Evolutionary conservation across 257 asterid genomes (phyloP).

Genomic region (Fraxinus anomala): DNA sequence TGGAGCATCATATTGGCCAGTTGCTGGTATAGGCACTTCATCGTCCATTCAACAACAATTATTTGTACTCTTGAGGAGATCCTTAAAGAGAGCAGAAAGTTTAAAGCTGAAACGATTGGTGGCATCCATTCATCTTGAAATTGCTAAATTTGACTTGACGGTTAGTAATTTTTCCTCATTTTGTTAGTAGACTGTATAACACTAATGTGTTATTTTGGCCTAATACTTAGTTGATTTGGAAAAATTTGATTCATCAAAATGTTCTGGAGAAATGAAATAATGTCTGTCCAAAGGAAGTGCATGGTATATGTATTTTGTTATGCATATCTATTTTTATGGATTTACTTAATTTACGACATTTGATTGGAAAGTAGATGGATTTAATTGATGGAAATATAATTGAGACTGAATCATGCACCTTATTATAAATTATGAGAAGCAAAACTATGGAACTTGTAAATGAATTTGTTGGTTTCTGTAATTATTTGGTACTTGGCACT

Average conservation of each 20-base stretch:
- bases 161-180: constrained; percentile 46
- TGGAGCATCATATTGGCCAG: constrained; percentile 78
- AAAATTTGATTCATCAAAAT: not conserved
- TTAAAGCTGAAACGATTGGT: constrained; percentile 72
- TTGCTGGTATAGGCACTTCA: constrained; percentile 67
- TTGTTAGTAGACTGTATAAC: not conserved
- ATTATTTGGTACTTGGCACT: not conserved
- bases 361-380: not conserved
- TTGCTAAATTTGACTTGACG: constrained; percentile 77
- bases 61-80: constrained; percentile 82
- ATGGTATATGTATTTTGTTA: not conserved
- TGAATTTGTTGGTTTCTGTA: not conserved
- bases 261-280: not conserved
- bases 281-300: not conserved
- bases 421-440: not conserved
- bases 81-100: constrained; percentile 89
- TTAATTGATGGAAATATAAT: not conserved
- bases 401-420: not conserved
- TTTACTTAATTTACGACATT: not conserved
- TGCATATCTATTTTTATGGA: not conserved
- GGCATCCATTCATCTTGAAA: constrained; percentile 86
- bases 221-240: not conserved
- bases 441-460: not conserved
- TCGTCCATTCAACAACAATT: constrained; percentile 86
- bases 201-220: not conserved